Percentiles rank a stretch among this genome's conserved stretches.
phyloP scores from a whole-genome alignment of 192 early-diverging fungal genomes.

The Coemansia sp. region DNA sequence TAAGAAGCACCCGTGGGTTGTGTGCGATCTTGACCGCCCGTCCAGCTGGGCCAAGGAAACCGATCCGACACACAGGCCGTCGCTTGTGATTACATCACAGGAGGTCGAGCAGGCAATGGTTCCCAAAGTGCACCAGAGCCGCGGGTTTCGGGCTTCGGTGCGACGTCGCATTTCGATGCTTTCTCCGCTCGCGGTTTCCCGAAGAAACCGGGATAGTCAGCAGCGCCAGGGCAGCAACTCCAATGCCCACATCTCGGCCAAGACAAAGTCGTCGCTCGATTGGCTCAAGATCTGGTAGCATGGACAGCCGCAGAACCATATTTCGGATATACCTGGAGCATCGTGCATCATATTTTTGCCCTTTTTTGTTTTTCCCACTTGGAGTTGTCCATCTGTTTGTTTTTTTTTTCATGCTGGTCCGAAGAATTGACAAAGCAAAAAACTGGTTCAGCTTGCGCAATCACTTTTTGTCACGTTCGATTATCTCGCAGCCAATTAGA shows the following conservation, averaged over 20 bases:
- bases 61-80: constrained; percentile 68
- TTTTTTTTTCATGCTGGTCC: not conserved
- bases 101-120: constrained; percentile 66
- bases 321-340: not conserved
- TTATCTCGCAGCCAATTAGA: not conserved
- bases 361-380: not conserved
- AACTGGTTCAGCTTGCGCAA: not conserved
- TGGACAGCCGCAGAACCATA: not conserved
- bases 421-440: not conserved
- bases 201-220: not conserved
- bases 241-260: constrained; percentile 20
- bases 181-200: constrained; percentile 17
- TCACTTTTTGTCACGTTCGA: not conserved
- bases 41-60: constrained; percentile 76
- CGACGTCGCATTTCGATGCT: constrained; percentile 52
- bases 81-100: constrained; percentile 76
- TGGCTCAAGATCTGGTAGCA: constrained; percentile 54
- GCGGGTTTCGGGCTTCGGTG: constrained; percentile 48
- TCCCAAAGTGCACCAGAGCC: constrained; percentile 40
- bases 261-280: constrained; percentile 53
- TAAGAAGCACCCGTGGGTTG: constrained; percentile 92
- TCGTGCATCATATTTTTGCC: not conserved
- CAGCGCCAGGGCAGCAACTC: constrained; percentile 15
- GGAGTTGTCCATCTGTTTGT: not conserved
- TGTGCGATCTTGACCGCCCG: constrained; percentile 64